These are phyloP conservation scores for Skeletonema menzelii DNA, from an alignment of 108 stramenopile species.

Conservation along the genomic window DNA sequence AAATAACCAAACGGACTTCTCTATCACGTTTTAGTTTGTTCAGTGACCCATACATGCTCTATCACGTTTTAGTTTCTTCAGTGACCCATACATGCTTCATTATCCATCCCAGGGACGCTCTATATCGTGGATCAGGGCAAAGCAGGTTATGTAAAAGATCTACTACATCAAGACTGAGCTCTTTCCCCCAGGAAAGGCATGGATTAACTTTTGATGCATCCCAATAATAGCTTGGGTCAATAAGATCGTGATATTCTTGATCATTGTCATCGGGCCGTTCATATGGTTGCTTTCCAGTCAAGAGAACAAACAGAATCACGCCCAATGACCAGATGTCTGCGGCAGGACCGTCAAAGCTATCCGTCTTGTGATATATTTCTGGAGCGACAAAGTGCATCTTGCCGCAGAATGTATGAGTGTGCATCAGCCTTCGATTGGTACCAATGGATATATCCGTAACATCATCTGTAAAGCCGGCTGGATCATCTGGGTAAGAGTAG, in stretches of 20 bases:
- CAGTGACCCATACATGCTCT: not conserved
- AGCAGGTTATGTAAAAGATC: slow-evolving; percentile 77
- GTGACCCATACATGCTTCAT: slow-evolving; percentile 37
- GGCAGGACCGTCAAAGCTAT: slow-evolving; percentile 75
- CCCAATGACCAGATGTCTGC: slow-evolving; percentile 91
- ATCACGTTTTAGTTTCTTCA: not conserved
- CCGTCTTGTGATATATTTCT: slow-evolving; percentile 62
- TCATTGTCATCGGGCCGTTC: slow-evolving; percentile 62
- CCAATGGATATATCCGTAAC: slow-evolving; percentile 65
- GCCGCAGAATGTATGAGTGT: slow-evolving; percentile 60
- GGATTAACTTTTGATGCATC: slow-evolving; percentile 50
- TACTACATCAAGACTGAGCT: slow-evolving; percentile 40
- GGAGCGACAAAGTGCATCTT: slow-evolving; percentile 88
- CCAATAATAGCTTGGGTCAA: slow-evolving; percentile 70
- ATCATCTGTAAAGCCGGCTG: slow-evolving; percentile 30
- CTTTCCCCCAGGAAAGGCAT: slow-evolving; percentile 60
- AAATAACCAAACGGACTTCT: too few species aligned
- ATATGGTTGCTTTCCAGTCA: slow-evolving; percentile 83
- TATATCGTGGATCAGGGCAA: slow-evolving; percentile 55
- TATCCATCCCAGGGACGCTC: slow-evolving; percentile 69
- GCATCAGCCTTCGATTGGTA: slow-evolving; percentile 53
- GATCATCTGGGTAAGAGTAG: slow-evolving; percentile 57
- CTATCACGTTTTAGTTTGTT: too few species aligned
- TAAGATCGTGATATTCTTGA: slow-evolving; percentile 54
- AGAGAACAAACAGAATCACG: slow-evolving; percentile 85